Evolutionary conservation across 352 stramenopile genomes (phyloP), one percentile per base, ranked within the genome.

Genomic region (Pythium sp.): DNA sequence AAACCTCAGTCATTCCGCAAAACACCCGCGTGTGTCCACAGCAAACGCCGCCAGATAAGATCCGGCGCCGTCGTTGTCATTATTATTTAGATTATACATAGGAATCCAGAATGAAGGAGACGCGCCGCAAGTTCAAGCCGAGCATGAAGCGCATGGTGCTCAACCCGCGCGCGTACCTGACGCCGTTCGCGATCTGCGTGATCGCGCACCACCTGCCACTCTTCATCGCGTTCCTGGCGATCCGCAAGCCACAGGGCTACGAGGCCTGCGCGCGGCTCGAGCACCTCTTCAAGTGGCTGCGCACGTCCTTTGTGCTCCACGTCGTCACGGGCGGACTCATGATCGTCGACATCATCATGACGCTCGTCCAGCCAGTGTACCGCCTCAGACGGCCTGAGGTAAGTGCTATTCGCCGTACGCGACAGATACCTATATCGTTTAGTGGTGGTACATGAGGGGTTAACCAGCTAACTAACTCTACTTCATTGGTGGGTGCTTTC

Each of bases 111-210:
- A 60, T 22, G 55, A 34, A 36, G 18, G 38, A 60, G 55, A 15
- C 18, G 41, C 41, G 41, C 26, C 59, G 18, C 15, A 51, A 51
- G 43, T 22, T 51, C 43, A 22, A 53, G 30, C 55, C 58, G 24
- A 51, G 62, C 46, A 53, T 92, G 30, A 89, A 89, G 72, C 84
- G 84, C 55, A 66, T 92, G 11, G 84, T 92, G 68, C 80, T 93
- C n/a, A 93, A 90, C 66, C 85, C 85, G 63, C 82, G 83, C 68
- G 82, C 85, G 57, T 93, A 93, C 70, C 49, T 93, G 3, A 88
- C 71, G 61, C 75, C 83, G 20, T 91, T 91, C 70, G 32, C 76
- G 8, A 24, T 87, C 6, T 77, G 87, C 53, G 70, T 90, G 43
- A 12, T 90, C 9, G 72, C 81, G 62, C 85, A 93, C 65, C 82